A percentile compares a stretch with the other conserved stretches of the same genome.
These are phyloP conservation scores for Monosporozyma unispora DNA, from an alignment of 805 yeast genomes.

Conservation along the genomic window DNA sequence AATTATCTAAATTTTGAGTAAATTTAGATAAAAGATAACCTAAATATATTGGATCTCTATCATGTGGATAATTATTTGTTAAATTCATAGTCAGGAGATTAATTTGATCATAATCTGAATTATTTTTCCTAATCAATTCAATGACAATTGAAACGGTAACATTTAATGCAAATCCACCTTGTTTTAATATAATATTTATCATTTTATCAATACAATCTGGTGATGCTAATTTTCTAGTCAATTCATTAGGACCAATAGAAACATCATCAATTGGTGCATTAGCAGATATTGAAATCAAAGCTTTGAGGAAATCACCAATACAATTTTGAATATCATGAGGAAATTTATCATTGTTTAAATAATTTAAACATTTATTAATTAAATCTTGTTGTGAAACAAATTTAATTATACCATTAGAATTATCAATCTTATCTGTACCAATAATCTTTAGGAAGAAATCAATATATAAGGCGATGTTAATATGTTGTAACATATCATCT, in stretches of 20 bases:
- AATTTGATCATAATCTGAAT: conserved; percentile 84
- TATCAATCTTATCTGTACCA: conserved; percentile 81
- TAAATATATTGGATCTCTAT: conserved; percentile 81
- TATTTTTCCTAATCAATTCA: conserved; percentile 87
- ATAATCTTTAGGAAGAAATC: conserved; percentile 80
- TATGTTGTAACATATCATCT: conserved; percentile 56
- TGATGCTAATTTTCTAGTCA: conserved; percentile 78
- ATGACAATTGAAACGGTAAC: conserved; percentile 88
- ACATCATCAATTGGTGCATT: conserved; percentile 67
- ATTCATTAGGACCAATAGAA: conserved; percentile 86
- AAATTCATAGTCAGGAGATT: conserved; percentile 69
- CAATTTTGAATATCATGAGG: conserved; percentile 68
- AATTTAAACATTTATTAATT: conserved; percentile 58
- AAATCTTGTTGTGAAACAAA: conserved; percentile 60
- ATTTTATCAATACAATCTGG: conserved; percentile 51
- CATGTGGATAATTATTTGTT: conserved; percentile 79
- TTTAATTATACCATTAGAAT: conserved; percentile 78
- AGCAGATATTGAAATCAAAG: conserved; percentile 84
- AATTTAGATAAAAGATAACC: conserved; percentile 76
- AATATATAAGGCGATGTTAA: conserved; percentile 83
- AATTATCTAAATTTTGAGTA: conserved; percentile 43
- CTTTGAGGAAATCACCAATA: conserved; percentile 86
- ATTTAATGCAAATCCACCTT: conserved; percentile 73
- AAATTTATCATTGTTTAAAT: conserved; percentile 48
- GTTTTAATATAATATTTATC: conserved; percentile 55